Base-by-base conservation (phyloP, 2,329 filamentous ascomycete species). In the Pseudocercospora eumusae region DNA sequence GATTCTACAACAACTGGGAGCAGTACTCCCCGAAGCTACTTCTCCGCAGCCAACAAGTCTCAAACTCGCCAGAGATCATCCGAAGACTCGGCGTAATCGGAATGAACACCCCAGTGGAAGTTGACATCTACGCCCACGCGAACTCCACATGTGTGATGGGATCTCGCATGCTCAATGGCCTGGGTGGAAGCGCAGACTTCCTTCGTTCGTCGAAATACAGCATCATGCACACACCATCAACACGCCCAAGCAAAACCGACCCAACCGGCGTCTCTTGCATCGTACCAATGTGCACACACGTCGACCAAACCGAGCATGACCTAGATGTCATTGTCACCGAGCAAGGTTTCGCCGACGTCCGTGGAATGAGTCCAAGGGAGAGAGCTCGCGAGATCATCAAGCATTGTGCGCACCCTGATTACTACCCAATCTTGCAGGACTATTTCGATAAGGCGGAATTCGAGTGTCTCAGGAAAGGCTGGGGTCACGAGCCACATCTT, bases 71-170 rank as follows among this genome's bases (percentile, higher is more conserved):
- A 63, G 92, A 96, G 78, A 92, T 96, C 78, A 96, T 96, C 80
- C 86, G 91, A 59, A 86, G 92, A 25, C 82, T 96, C 1, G 92
- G 92, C 64, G 88, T 92, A 68, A 96, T 96, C 70, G 92, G 91
- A 75, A 96, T 96, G 92, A 96, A 96, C 83, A 96, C 92, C 0
- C 92, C 92, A 21, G 91, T 96, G 52, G 92, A 96, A 79, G 92
- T 96, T 15, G 92, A 96, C 78, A 96, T 96, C 72, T 96, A 96
- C 79, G 92, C 92, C 1, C 92, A 96, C 79, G 92, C 92, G 70
- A 96, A 96, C 85, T 88, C 84, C 64, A 96, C 92, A 59, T 93
- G 90, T 73, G 92, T 96, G 21, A 92, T 95, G 87, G 92, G 92
- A 66, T 88, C 84, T 64, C 88, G 92, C 61, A 95, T 93, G 90